Evolutionary conservation across 257 asterid genomes (phyloP), one percentile per base, ranked within the genome.

Genomic region (Coffea canephora): DNA sequence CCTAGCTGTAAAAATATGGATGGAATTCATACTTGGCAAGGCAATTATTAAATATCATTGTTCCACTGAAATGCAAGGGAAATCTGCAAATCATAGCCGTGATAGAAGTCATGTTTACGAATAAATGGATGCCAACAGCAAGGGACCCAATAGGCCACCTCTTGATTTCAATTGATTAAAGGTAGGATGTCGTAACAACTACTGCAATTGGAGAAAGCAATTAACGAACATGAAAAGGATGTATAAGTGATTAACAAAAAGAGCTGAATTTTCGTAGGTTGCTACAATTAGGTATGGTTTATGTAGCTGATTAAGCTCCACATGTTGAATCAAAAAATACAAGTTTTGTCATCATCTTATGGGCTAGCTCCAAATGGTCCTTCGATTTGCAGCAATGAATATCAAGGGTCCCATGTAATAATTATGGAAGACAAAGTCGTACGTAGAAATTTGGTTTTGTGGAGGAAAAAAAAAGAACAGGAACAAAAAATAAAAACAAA

Each of bases 391-490:
- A n/a, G 72, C 25, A 15, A 62, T 76, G 72, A 52, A 25, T 41
- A 45, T 82, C 82, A 66, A 68, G 52, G 75, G 78, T 49, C 82
- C 79, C 74, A 69, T 50, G 45, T 77, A 72, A 19, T 59, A 5
- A 43, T 54, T 36, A 82, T 45, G 72, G 46, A 54, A 76, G 55
- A 68, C 21, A 41, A 66, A 75, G 69, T 68, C 64, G 6, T 27
- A 59, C 64, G 6, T 27, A 59, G 31, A 59, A 59, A 8, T 64
- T 41, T 48, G 48, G 78, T 81, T 43, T 76, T 50, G 55, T 50
- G 18, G 82, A 71, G 84, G 80, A 82, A 69, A 81, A 75, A 55
- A 81, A 66, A 70, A 62, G 11, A 78, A 62, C 77, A 64, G 49
- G 52, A 48, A 73, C 75, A 27, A 81, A 64, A 54, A 18, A 79